Base-by-base conservation (phyloP, 2,329 filamentous ascomycete genomes). In the Phyllosticta citriasiana region DNA sequence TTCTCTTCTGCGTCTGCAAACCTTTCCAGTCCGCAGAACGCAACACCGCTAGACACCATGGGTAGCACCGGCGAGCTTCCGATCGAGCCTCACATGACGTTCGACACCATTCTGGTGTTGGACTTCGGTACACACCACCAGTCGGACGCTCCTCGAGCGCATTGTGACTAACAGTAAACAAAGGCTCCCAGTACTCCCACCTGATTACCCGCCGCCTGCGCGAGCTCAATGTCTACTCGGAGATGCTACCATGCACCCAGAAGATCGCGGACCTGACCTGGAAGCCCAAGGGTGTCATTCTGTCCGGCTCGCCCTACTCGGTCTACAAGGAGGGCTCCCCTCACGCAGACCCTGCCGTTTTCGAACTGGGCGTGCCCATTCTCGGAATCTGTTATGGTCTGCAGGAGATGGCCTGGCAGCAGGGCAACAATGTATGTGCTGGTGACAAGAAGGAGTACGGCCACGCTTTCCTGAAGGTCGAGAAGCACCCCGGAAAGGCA, bases 161-260 rank as follows among this genome's bases (percentile, higher is more conserved):
- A 35, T 52, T 62, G 52, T 62, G 60, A 62, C 60, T 62, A 51
- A 57, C 51, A 35, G 35, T 33, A 33, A 47, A 40, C 55, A 47
- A 57, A 62, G 60, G 83, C 66, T 87, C 83, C 25, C 87, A 89
- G 75, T 88, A 86, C 69, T 86, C 84, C 51, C 88, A 91, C 73
- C 79, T 92, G 50, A 91, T 92, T 70, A 85, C 85, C 9, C 81
- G 89, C 60, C 84, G 89, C 35, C 81, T 95, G 27, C 83, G 91
- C 67, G 84, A 88, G 67, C 82, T 95, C 75, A 88, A 87, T 77
- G 83, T 95, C 73, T 96, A 89, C 79, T 85, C 85, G 64, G 91
- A 96, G 78, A 88, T 96, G 86, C 84, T 95, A 53, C 89, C 89
- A 24, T 96, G 91, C 76, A 95, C 88, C 54, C 86, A 88, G 69